Percentiles rank a stretch among this genome's conserved stretches.
Evolutionary conservation across 2,329 filamentous ascomycete genomes (phyloP).

Genomic region (Fusarium liriodendri): DNA sequence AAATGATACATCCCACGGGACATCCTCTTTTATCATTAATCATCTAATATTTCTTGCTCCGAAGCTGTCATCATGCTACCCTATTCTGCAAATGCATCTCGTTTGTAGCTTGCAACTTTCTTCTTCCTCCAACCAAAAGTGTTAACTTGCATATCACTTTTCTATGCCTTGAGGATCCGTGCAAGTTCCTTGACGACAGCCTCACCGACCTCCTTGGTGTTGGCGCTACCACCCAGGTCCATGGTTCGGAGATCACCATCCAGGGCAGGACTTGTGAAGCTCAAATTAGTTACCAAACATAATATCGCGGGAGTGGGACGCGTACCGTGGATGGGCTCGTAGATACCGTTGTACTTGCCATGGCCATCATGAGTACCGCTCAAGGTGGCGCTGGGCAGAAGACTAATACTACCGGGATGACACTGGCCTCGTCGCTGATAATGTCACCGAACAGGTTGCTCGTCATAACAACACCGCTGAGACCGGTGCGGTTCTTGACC

Average conservation of each 20-base stretch:
- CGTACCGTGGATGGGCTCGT: constrained; percentile 95
- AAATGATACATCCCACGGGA: neutral
- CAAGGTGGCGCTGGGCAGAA: constrained; percentile 89
- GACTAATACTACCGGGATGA: constrained; percentile 88
- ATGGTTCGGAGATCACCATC: constrained; percentile 82
- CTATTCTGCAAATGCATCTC: neutral
- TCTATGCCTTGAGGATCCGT: constrained; percentile 67
- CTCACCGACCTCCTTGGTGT: constrained; percentile 80
- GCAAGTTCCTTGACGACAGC: constrained; percentile 79
- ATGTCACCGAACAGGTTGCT: constrained; percentile 98
- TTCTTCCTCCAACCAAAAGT: neutral
- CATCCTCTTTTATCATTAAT: neutral
- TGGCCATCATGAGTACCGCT: constrained; percentile 88
- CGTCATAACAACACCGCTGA: constrained; percentile 93
- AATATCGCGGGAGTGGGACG: neutral
- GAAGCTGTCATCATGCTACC: neutral
- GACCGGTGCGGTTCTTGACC: constrained; percentile 88
- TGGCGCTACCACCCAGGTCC: constrained; percentile 83
- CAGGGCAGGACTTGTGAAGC: constrained; percentile 60
- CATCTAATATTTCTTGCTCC: constrained; percentile 7
- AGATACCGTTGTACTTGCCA: constrained; percentile 90
- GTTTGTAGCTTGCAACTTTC: neutral
- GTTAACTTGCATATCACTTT: neutral
- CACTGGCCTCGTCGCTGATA: constrained; percentile 93
- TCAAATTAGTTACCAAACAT: neutral